Percentiles rank a stretch among this genome's conserved stretches.
Conservation (phyloP, 805 yeast genomes). For the Candida ponderosae region DNA sequence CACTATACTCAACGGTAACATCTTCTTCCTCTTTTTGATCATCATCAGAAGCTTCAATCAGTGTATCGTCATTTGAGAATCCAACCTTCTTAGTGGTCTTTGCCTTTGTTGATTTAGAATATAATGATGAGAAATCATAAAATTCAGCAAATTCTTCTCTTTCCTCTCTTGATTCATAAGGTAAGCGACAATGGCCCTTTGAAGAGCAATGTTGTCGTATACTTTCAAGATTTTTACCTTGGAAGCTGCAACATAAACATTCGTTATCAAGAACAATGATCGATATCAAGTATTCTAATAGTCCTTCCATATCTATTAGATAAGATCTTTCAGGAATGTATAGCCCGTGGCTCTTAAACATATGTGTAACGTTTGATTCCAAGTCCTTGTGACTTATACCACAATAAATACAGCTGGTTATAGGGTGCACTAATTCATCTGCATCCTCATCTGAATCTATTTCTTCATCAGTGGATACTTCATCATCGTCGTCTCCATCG, state of each 20-base stretch:
- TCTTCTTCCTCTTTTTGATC: slow-evolving; percentile 20
- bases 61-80: slow-evolving; percentile 19
- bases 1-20: slow-evolving; percentile 12
- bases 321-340: slow-evolving; percentile 79
- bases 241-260: slow-evolving; percentile 75
- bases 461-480: slow-evolving; percentile 12
- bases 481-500: slow-evolving; percentile 15
- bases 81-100: slow-evolving; percentile 21
- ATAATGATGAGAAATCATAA: slow-evolving; percentile 75
- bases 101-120: slow-evolving; percentile 28
- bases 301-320: slow-evolving; percentile 60
- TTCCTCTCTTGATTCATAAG: slow-evolving; percentile 79
- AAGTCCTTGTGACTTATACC: slow-evolving; percentile 43
- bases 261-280: slow-evolving; percentile 76
- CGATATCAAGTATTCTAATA: slow-evolving; percentile 69
- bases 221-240: slow-evolving; percentile 79
- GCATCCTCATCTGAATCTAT: slow-evolving; percentile 12
- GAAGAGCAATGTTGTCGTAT: slow-evolving; percentile 82
- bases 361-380: slow-evolving; percentile 61
- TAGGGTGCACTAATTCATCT: slow-evolving; percentile 27
- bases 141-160: slow-evolving; percentile 68
- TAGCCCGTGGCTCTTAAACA: slow-evolving; percentile 76
- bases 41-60: slow-evolving; percentile 23
- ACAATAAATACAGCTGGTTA: slow-evolving; percentile 50
- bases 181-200: slow-evolving; percentile 83